Evolutionary conservation across 495 filamentous ascomycete genomes (phyloP).

Genomic region (Penicillium pancosmium): DNA sequence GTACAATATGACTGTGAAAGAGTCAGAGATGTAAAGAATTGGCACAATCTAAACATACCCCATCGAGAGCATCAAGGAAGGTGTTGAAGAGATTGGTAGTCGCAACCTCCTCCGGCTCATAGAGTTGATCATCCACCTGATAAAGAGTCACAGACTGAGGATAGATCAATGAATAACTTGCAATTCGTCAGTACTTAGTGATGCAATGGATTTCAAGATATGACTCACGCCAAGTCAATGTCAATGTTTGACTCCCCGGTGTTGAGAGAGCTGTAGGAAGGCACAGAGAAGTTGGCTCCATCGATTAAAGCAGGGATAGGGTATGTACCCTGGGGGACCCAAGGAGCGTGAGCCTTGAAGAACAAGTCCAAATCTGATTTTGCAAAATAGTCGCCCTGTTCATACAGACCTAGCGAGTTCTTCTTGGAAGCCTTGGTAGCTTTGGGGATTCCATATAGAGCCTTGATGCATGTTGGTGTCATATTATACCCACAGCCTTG

Average conservation of each 20-base stretch:
- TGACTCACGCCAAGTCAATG: conserved; percentile 44
- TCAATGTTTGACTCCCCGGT: conserved; percentile 52
- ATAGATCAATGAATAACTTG: conserved; percentile 46
- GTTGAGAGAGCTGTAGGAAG: conserved; percentile 29
- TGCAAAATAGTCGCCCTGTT: conserved; percentile 51
- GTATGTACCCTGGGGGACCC: conserved; percentile 43
- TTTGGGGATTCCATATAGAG: conserved; percentile 54
- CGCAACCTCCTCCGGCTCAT: conserved; percentile 36
- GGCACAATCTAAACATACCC: conserved; percentile 21
- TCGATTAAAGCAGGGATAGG: conserved; percentile 48
- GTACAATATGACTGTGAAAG: conserved; percentile 29
- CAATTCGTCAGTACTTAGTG: not conserved
- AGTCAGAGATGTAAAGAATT: conserved; percentile 1
- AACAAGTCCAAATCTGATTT: conserved; percentile 60
- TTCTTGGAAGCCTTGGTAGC: conserved; percentile 34
- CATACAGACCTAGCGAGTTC: conserved; percentile 59
- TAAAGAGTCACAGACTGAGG: conserved; percentile 60
- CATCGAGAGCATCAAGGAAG: conserved; percentile 62
- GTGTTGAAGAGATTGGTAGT: conserved; percentile 50
- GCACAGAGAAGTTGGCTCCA: conserved; percentile 39
- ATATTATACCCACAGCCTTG: conserved; percentile 48
- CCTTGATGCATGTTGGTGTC: conserved; percentile 56
- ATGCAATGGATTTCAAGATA: not conserved
- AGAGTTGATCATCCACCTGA: conserved; percentile 56
- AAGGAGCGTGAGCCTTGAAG: conserved; percentile 51